A percentile compares a stretch with the other conserved stretches of the same genome.
Evolutionary conservation across 306 rosid genomes (phyloP).

Genomic region (Hippophae rhamnoides): DNA sequence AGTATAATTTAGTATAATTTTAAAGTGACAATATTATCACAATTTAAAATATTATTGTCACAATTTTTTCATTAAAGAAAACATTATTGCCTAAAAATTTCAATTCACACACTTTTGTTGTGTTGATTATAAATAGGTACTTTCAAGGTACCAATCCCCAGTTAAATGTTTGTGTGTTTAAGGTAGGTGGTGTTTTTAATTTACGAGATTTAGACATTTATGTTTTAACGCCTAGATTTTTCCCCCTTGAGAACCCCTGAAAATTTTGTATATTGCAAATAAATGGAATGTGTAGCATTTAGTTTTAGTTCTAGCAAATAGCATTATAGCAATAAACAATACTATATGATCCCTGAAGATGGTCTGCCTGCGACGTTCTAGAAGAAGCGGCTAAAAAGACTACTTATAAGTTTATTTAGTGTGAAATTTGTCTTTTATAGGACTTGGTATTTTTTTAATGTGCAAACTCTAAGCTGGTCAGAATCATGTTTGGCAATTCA

Average conservation of each 20-base stretch:
- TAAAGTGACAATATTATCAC: no score
- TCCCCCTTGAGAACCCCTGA: background rate
- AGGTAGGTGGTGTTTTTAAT: conserved; percentile 48
- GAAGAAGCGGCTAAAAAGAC: no score
- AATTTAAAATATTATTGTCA: no score
- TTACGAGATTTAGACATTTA: conserved; percentile 9
- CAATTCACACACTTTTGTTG: no score
- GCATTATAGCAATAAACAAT: no score
- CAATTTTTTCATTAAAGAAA: no score
- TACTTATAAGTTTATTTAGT: background rate
- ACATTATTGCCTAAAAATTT: no score
- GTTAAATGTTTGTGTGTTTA: conserved; percentile 36
- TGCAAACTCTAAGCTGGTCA: conserved; percentile 12
- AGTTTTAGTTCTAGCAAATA: no score
- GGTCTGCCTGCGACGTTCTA: no score
- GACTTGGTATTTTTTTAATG: background rate
- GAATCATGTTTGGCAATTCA: conserved; percentile 13
- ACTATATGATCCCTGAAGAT: no score
- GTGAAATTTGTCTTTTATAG: background rate
- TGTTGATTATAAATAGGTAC: no score
- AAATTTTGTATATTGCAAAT: background rate
- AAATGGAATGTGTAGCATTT: background rate
- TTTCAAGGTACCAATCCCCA: background rate
- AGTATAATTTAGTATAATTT: no score
- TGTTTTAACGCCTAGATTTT: background rate